Conservation (phyloP, 169 alveolate species). For the Plasmodium adleri region DNA sequence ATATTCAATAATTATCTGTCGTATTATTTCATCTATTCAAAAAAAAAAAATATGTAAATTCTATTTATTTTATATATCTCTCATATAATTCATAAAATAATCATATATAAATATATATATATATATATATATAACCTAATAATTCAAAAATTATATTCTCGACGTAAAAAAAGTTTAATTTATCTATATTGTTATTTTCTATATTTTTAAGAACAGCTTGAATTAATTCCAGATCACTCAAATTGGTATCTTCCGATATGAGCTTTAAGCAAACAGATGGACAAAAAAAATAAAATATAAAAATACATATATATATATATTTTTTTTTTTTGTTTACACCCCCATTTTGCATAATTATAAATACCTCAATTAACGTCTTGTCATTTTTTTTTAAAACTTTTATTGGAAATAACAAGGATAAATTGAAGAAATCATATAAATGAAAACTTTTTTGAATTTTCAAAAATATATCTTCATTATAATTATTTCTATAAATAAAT, state of each 20-base stretch:
- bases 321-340: background rate
- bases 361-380: conserved; percentile 54
- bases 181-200: conserved; percentile 46
- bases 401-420: conserved; percentile 57
- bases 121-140: conserved; percentile 22
- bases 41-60: conserved; percentile 2
- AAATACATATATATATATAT: background rate
- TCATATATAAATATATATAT: background rate
- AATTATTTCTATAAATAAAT: conserved; percentile 3
- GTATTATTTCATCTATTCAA: conserved; percentile 51
- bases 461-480: conserved; percentile 65
- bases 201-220: conserved; percentile 57
- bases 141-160: conserved; percentile 60
- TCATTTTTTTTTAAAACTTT: conserved; percentile 52
- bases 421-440: conserved; percentile 45
- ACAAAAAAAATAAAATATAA: background rate
- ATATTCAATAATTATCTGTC: conserved; percentile 51
- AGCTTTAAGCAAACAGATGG: conserved; percentile 10
- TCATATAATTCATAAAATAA: background rate
- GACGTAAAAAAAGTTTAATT: conserved; percentile 46
- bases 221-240: conserved; percentile 37
- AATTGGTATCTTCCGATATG: conserved; percentile 52
- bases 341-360: background rate
- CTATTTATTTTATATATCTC: conserved; percentile 3
- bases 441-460: conserved; percentile 55